These are phyloP conservation scores for Hanseniaspora valbyensis DNA, from an alignment of 805 yeast genomes.

Conservation along the genomic window DNA sequence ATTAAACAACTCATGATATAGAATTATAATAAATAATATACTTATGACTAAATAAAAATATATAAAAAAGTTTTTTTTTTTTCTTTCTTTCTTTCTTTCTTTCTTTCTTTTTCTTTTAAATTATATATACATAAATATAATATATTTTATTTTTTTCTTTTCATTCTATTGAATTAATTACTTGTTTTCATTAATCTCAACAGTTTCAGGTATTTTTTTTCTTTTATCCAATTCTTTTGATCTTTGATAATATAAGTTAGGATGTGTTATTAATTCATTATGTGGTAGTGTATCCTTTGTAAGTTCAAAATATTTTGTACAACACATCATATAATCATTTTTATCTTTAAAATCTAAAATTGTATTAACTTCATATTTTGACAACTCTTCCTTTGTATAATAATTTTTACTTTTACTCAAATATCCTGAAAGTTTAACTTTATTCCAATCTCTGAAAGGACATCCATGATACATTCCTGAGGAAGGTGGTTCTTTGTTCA, in stretches of 20 bases:
- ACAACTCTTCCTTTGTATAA: constrained; percentile 43
- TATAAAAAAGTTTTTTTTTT: too few relatives aligned
- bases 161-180: too few relatives aligned
- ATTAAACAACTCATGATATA: too few relatives aligned
- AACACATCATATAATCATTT: constrained; percentile 72
- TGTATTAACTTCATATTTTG: constrained; percentile 39
- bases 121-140: too few relatives aligned
- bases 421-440: constrained; percentile 49
- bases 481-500: constrained; percentile 58
- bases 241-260: constrained; percentile 77
- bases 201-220: not conserved
- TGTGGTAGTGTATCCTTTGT: constrained; percentile 41
- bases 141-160: too few relatives aligned
- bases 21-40: too few relatives aligned
- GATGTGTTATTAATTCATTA: constrained; percentile 64
- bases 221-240: constrained; percentile 33
- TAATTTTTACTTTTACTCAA: constrained; percentile 47
- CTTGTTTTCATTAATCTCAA: too few relatives aligned
- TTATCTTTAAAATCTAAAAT: constrained; percentile 57
- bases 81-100: too few relatives aligned
- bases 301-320: constrained; percentile 76
- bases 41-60: too few relatives aligned
- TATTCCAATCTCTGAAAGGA: constrained; percentile 68
- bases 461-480: constrained; percentile 78
- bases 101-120: too few relatives aligned